Evolutionary conservation across 164 flowering plant genomes (phyloP), one percentile per base, ranked within the genome.

Genomic region (Macadamia tetraphylla): DNA sequence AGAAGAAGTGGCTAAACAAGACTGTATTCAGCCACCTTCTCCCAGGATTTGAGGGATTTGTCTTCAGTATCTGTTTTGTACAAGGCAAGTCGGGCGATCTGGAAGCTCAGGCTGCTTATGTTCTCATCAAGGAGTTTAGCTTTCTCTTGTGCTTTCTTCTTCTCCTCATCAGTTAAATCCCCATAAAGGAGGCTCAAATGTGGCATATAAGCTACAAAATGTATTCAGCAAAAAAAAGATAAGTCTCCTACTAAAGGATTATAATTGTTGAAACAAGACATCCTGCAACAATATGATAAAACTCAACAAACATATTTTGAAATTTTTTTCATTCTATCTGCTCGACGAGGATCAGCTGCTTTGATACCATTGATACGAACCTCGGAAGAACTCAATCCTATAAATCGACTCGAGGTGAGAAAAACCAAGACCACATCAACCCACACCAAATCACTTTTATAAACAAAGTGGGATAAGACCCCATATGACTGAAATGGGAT

Each of bases 151-250:
- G 97, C 98, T 63, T 65, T 85, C 70, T 80, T 84, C 82, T 90
- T 92, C 73, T 87, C 95, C 15, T 90, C 98, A 10, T 88, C 92
- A 1, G 91, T 67, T 40, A 90, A 67, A 75, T 94, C 98, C 1
- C 76, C 88, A 53, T 94, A 94, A 2, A 94, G 86, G 60, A 94
- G 81, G 86, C 98, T 94, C 75, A 92, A 63, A 77, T 94, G 99
- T 10, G 98, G 99, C 99, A 90, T 89, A 68, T 94, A 94, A 67
- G 93, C 98, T 94, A 85, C 78, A 78, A 72, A 35, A 31, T n/a
- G n/a, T n/a, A n/a, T n/a, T 30, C 1, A 46, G 9, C 67, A 6
- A 60, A 51, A 9, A 51, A 17, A 10, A 35, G 40, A 35, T 35
- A 35, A 4, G 1, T 4, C 40, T 35, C 1, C 40, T 35, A 35